These are phyloP conservation scores for Choiromyces venosus DNA, from an alignment of 495 filamentous ascomycete species.

Conservation along the genomic window DNA sequence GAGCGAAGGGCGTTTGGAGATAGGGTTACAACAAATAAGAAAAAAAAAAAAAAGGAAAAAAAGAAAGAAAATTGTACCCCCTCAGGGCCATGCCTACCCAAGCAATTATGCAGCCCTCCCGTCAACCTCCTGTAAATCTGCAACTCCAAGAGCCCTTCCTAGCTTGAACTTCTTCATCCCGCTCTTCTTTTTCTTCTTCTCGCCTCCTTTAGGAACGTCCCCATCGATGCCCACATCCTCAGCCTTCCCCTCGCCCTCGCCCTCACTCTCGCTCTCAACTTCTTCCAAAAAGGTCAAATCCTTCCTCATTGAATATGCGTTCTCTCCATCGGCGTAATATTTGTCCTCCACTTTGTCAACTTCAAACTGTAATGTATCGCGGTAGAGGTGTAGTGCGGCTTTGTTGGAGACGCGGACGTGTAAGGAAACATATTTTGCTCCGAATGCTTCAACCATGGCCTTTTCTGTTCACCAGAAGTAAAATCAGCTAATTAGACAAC, in stretches of 20 bases:
- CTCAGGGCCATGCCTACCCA: conserved; percentile 39
- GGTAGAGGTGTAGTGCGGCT: conserved; percentile 85
- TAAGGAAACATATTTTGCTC: conserved; percentile 84
- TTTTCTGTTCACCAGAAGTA: conserved; percentile 55
- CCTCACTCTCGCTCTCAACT: conserved; percentile 45
- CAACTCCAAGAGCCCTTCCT: conserved; percentile 71
- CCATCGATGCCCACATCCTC: conserved; percentile 52
- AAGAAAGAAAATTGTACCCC: background rate
- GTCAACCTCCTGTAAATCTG: conserved; percentile 77
- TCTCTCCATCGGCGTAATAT: conserved; percentile 98
- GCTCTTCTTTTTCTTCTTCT: conserved; percentile 44
- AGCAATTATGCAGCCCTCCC: conserved; percentile 46
- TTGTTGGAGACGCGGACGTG: conserved; percentile 92
- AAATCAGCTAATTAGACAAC: conserved; percentile 4
- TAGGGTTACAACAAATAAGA: background rate
- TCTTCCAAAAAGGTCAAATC: conserved; percentile 61
- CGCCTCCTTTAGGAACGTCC: conserved; percentile 49
- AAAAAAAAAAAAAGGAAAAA: background rate
- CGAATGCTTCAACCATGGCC: conserved; percentile 92
- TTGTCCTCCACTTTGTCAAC: conserved; percentile 83
- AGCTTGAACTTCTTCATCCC: conserved; percentile 62
- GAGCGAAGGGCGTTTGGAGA: conserved; percentile 14
- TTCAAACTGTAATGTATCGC: conserved; percentile 86
- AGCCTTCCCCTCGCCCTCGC: conserved; percentile 44
- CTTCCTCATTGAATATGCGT: conserved; percentile 89